Evolutionary conservation across 2,329 filamentous ascomycete genomes (phyloP).

Genomic region (Xylariaceae sp.): DNA sequence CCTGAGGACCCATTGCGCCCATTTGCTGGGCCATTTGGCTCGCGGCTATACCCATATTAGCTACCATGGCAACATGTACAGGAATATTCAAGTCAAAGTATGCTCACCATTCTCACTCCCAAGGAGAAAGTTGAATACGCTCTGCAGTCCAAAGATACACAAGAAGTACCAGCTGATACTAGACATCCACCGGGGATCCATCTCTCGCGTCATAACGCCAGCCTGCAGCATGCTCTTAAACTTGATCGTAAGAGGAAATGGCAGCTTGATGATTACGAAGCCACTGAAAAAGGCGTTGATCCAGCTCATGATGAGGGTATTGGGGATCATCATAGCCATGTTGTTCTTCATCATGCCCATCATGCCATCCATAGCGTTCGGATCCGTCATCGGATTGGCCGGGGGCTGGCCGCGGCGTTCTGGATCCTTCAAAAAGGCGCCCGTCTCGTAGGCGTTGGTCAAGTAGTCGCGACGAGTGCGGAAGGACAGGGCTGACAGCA

Average conservation of each 20-base stretch:
- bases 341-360: constrained; percentile 99
- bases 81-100: constrained; percentile 8
- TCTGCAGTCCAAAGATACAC: constrained; percentile 94
- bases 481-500: constrained; percentile 79
- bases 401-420: constrained; percentile 85
- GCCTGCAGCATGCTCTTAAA: constrained; percentile 99
- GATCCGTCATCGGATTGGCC: constrained; percentile 93
- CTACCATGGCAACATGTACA: neutral
- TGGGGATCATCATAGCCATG: constrained; percentile 99
- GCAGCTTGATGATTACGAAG: constrained; percentile 98
- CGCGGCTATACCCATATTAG: constrained; percentile 67
- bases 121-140: constrained; percentile 95
- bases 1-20: constrained; percentile 74
- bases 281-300: constrained; percentile 99
- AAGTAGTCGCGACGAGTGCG: constrained; percentile 80
- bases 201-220: constrained; percentile 91
- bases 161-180: constrained; percentile 99
- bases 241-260: constrained; percentile 95
- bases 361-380: constrained; percentile 98
- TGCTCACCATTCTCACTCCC: constrained; percentile 91
- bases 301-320: constrained; percentile 99
- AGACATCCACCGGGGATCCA: constrained; percentile 98
- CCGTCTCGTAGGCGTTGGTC: constrained; percentile 80
- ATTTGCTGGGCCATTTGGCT: constrained; percentile 89
- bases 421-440: constrained; percentile 87